Base-by-base conservation (phyloP, 2,329 filamentous ascomycete genomes). In the Calonectria fujianensis region DNA sequence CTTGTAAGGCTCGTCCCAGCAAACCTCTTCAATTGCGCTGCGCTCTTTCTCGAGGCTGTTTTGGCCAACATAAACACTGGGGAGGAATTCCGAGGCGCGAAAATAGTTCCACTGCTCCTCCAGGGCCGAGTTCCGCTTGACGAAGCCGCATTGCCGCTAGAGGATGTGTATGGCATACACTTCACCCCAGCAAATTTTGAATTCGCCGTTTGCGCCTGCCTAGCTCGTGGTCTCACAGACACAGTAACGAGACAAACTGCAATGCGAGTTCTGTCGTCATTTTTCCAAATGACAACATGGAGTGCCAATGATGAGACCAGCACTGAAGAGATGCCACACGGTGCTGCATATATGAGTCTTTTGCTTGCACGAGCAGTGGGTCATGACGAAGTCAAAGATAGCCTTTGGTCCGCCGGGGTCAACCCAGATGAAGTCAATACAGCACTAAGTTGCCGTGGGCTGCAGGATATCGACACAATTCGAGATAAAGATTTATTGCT, bases 141-240 rank as follows among this genome's bases (percentile, higher is more conserved):
- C 75, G 91, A 94, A 69, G 91, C 91, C 9, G 90, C 91, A 4
- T 81, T 90, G 24, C 88, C 90, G 9, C 85, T 94, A 4, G 93
- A 94, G 76, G 91, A 93, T 35, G 88, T 90, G 8, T 94, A 93
- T 76, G 92, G 92, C 8, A 89, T 94, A 50, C 90, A 91, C 76
- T 94, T 94, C 79, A 90, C 88, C 39, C 82, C 85, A 8, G 91
- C 94, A 20, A 92, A 89, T 74, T 94, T 94, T 81, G 92, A 94
- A 80, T 92, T 92, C 77, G 92, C 93, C 0, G 89, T 93, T 1
- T 93, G 91, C 78, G 92, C 92, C 20, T 92, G 91, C 76, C 85
- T 94, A 5, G 89, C 92, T 4, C 89, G 93, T 52, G 93, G 92
- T 1, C 86, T 94, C 18, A 92, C 91, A 0, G 92, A 94, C 76